phyloP scores from a whole-genome alignment of 345 rosid species.

The Eutrema heterophyllum region DNA sequence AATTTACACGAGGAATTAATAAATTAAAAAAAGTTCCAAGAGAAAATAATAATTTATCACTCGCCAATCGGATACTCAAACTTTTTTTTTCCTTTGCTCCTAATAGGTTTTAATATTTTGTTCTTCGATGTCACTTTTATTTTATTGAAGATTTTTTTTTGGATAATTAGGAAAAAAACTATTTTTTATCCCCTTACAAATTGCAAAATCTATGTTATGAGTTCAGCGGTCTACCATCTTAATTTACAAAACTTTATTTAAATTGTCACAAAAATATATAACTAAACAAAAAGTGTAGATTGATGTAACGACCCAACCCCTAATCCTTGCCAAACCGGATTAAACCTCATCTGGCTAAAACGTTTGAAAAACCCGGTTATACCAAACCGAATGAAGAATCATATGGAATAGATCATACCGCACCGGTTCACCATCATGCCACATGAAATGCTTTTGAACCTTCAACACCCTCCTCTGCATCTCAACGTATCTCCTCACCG shows the following conservation, averaged over 20 bases:
- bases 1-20: neutral
- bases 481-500: slow-evolving; percentile 49
- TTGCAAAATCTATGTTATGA: too few species aligned
- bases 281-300: neutral
- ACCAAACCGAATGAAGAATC: slow-evolving; percentile 84
- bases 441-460: slow-evolving; percentile 78
- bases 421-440: slow-evolving; percentile 62
- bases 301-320: neutral
- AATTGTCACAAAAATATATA: too few species aligned
- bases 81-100: neutral
- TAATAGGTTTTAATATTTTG: neutral
- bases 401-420: slow-evolving; percentile 77
- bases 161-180: neutral
- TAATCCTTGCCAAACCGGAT: neutral
- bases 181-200: neutral
- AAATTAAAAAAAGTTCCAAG: neutral
- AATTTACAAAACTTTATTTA: too few species aligned
- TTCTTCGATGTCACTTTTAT: neutral
- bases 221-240: too few species aligned
- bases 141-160: neutral
- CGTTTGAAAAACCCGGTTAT: slow-evolving; percentile 58
- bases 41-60: neutral
- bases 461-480: slow-evolving; percentile 61
- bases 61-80: neutral
- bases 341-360: neutral